These are phyloP conservation scores for Fagopyrum tataricum DNA, from an alignment of 148 eudicot species.

Conservation along the genomic window DNA sequence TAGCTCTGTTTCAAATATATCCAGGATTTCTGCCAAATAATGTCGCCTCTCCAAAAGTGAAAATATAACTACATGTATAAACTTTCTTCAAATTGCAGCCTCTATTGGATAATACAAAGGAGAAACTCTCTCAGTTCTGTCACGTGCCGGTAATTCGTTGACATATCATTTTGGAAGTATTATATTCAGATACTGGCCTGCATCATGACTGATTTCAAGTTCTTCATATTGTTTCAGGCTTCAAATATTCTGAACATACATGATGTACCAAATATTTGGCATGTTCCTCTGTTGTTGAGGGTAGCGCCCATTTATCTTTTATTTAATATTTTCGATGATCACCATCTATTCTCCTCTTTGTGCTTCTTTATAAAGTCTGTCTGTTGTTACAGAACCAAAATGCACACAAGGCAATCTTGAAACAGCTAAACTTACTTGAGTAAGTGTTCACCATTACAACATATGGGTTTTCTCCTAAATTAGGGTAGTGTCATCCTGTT, in stretches of 20 bases:
- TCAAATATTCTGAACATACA: constrained; percentile 85
- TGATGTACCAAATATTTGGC: constrained; percentile 99
- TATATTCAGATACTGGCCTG: background rate
- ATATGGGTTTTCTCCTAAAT: background rate
- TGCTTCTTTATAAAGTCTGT: background rate
- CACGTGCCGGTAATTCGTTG: constrained; percentile 74
- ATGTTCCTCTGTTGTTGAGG: constrained; percentile 80
- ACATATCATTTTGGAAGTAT: background rate
- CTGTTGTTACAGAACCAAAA: constrained; percentile 61
- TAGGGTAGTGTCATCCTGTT: background rate
- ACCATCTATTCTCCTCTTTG: background rate
- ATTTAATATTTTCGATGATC: constrained; percentile 5
- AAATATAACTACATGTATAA: background rate
- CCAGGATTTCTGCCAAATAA: background rate
- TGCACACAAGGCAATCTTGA: constrained; percentile 72
- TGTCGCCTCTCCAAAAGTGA: background rate
- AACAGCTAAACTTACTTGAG: constrained; percentile 57
- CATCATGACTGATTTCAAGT: constrained; percentile 9
- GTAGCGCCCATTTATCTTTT: constrained; percentile 27
- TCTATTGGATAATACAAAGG: constrained; percentile 70
- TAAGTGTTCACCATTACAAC: constrained; percentile 22
- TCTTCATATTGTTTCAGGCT: constrained; percentile 31
- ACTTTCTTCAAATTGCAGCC: constrained; percentile 51
- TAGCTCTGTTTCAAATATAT: background rate
- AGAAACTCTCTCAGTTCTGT: constrained; percentile 92